Evolutionary conservation across 208 protist species (phyloP).

Genomic region (Porcisia hertigi): DNA sequence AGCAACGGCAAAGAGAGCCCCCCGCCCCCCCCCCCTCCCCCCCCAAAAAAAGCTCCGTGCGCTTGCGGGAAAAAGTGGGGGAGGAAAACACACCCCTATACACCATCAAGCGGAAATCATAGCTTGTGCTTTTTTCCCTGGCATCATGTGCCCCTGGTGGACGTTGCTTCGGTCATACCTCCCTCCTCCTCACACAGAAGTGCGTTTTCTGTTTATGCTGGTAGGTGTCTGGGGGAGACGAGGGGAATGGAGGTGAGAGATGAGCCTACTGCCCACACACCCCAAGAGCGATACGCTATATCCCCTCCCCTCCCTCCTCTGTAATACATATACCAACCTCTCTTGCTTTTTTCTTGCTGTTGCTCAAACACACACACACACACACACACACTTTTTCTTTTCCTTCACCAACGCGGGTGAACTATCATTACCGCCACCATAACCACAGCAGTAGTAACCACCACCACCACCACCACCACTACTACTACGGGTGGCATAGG

Average conservation of each 20-base stretch:
- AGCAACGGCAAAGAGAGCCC: too few relatives aligned
- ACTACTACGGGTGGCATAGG: not conserved
- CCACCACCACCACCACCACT: not conserved
- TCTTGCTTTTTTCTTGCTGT: not conserved
- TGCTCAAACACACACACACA: not conserved
- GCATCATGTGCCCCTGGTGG: not conserved
- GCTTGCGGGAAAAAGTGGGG: not conserved
- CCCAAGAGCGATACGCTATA: not conserved
- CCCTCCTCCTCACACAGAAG: not conserved
- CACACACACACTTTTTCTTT: constrained; percentile 3
- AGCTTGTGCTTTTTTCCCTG: not conserved
- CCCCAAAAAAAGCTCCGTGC: too few relatives aligned
- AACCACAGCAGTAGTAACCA: not conserved
- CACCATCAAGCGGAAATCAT: too few relatives aligned
- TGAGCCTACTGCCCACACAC: too few relatives aligned
- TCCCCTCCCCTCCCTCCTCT: not conserved
- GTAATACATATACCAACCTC: not conserved
- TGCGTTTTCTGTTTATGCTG: not conserved
- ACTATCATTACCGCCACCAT: not conserved
- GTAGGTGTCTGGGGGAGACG: not conserved
- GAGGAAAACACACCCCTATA: not conserved
- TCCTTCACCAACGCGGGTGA: not conserved
- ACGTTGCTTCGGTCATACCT: not conserved
- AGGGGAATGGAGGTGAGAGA: not conserved
- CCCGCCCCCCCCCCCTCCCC: too few relatives aligned